Evolutionary conservation across 805 yeast genomes (phyloP).

Genomic region (Lipomyces mesembrius): DNA sequence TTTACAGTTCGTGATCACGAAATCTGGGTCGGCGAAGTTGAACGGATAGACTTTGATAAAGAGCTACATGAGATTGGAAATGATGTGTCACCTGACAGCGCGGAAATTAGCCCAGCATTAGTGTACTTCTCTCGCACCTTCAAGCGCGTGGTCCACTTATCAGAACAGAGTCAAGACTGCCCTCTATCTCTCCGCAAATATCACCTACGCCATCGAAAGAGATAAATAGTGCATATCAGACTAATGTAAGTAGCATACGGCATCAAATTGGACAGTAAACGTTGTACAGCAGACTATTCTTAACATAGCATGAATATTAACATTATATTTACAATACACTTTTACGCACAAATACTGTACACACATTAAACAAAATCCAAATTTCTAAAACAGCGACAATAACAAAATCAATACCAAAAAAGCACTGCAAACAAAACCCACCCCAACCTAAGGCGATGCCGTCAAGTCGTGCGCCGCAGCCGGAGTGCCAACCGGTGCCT

Average conservation of each 20-base stretch:
- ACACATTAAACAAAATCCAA: background rate
- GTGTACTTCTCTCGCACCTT: conserved; percentile 23
- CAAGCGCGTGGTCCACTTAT: conserved; percentile 7
- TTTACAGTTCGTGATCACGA: conserved; percentile 81
- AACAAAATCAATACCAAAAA: background rate
- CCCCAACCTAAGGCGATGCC: background rate
- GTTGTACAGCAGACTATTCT: background rate
- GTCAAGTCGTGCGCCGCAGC: background rate
- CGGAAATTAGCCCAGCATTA: conserved; percentile 14
- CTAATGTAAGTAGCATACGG: background rate
- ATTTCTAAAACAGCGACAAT: background rate
- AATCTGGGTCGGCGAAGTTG: conserved; percentile 83
- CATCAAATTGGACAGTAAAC: background rate
- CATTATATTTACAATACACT: background rate
- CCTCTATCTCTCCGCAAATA: background rate
- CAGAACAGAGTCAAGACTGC: background rate
- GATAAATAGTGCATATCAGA: background rate
- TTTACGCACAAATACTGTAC: background rate
- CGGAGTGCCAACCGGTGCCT: background rate
- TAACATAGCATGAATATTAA: too few species aligned
- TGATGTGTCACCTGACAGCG: background rate
- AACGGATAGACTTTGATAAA: conserved; percentile 46
- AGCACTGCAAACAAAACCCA: background rate
- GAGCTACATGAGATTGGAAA: background rate
- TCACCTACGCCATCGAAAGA: background rate